A percentile compares a stretch with the other conserved stretches of the same genome.
These are phyloP conservation scores for Paramecium sonneborni DNA, from an alignment of 73 alveolate species.

Conservation along the genomic window DNA sequence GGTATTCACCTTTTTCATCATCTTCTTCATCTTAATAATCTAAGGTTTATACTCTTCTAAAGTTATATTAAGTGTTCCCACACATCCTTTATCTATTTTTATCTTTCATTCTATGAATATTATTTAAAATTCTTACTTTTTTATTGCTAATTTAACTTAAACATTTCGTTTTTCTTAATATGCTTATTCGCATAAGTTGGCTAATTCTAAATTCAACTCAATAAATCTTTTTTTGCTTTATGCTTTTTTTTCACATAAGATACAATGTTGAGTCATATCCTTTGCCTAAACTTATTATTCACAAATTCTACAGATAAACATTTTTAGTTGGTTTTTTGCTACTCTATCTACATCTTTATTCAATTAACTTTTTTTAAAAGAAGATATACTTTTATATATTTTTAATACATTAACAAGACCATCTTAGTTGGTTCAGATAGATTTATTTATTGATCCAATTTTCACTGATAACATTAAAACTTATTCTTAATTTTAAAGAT, in stretches of 20 bases:
- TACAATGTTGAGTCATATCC: constrained; percentile 17
- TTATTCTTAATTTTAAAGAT: constrained; percentile 9
- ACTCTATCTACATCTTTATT: not conserved
- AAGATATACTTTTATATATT: not conserved
- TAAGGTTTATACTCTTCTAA: constrained; percentile 5
- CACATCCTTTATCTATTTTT: not conserved
- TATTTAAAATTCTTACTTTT: not conserved
- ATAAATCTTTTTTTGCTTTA: constrained; percentile 16
- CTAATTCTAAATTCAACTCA: constrained; percentile 30
- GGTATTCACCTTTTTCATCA: not conserved
- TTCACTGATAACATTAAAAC: not conserved
- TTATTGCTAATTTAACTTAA: not conserved
- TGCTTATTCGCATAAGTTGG: not conserved
- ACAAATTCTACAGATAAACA: constrained; percentile 34
- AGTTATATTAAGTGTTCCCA: not conserved
- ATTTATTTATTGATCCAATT: not conserved
- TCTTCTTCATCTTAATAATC: not conserved
- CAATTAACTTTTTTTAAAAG: not conserved
- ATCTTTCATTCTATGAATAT: not conserved
- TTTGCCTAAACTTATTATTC: not conserved
- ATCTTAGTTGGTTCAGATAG: not conserved
- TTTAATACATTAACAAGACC: not conserved
- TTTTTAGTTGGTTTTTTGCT: not conserved
- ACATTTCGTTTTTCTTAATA: constrained; percentile 28
- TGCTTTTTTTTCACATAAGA: constrained; percentile 15